Evolutionary conservation across 2,329 filamentous ascomycete species (phyloP).

Genomic region (Ascocoryne sarcoides): DNA sequence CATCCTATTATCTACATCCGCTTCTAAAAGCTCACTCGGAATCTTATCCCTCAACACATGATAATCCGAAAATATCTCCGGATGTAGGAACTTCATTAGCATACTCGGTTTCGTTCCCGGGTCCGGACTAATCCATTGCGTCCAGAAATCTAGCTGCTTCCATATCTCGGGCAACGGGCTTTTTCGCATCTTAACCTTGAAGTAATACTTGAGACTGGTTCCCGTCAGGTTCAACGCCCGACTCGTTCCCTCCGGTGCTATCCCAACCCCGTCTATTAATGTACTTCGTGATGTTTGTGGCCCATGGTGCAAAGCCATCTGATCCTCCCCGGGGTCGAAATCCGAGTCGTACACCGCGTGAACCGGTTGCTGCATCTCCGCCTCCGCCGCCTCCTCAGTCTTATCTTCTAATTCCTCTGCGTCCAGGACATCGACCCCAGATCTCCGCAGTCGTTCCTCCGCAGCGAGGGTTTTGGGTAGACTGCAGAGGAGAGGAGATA

Average conservation of each 20-base stretch:
- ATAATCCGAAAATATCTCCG: slow-evolving; percentile 49
- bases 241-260: slow-evolving; percentile 16
- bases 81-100: slow-evolving; percentile 45
- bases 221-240: slow-evolving; percentile 10
- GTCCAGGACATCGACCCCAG: slow-evolving; percentile 11
- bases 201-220: slow-evolving; percentile 5
- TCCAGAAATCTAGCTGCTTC: slow-evolving; percentile 20
- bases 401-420: slow-evolving; percentile 14
- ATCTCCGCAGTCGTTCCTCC: slow-evolving; percentile 17
- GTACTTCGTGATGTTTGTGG: slow-evolving; percentile 9
- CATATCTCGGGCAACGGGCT: slow-evolving; percentile 14
- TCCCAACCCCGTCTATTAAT: no score
- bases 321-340: slow-evolving; percentile 19
- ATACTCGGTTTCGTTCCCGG: slow-evolving; percentile 35
- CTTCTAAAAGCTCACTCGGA: slow-evolving; percentile 37
- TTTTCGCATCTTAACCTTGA: slow-evolving; percentile 6
- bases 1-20: no score
- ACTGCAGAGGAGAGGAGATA: slow-evolving; percentile 24
- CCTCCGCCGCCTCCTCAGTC: slow-evolving; percentile 24
- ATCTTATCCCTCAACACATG: slow-evolving; percentile 40
- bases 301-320: slow-evolving; percentile 13
- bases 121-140: slow-evolving; percentile 22
- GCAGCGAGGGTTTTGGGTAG: slow-evolving; percentile 25
- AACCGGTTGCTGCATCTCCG: slow-evolving; percentile 8
- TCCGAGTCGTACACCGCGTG: slow-evolving; percentile 26